phyloP scores from a whole-genome alignment of 2,329 filamentous ascomycete species.

The Alternaria novae-zelandiae region DNA sequence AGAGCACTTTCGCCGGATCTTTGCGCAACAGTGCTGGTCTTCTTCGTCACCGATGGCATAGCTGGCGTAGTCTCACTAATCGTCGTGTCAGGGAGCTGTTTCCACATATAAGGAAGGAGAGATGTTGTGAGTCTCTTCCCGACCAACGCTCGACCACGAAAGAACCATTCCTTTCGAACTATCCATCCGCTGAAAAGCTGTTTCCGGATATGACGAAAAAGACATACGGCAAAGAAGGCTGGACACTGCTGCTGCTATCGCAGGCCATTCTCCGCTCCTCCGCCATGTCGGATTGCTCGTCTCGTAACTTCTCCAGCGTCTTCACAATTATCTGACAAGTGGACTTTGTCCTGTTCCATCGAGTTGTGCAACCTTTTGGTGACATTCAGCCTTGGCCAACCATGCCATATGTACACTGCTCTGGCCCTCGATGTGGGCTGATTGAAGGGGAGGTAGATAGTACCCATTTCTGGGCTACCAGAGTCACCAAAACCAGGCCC shows the following conservation, averaged over 20 bases:
- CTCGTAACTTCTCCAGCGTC: not conserved
- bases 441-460: not conserved
- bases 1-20: slow-evolving; percentile 33
- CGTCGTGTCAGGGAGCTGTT: slow-evolving; percentile 70
- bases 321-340: not conserved
- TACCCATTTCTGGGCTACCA: not conserved
- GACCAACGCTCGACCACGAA: not conserved
- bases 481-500: too few relatives aligned
- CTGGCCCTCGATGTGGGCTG: not conserved
- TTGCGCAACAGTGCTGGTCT: slow-evolving; percentile 85
- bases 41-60: slow-evolving; percentile 91
- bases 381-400: not conserved
- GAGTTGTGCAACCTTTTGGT: not conserved
- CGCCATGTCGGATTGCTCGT: not conserved
- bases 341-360: not conserved
- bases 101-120: not conserved
- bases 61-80: slow-evolving; percentile 71
- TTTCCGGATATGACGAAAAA: not conserved
- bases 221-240: not conserved
- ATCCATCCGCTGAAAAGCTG: not conserved
- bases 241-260: not conserved
- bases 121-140: not conserved
- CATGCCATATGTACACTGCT: not conserved
- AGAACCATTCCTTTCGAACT: not conserved
- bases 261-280: not conserved